Conservation (phyloP, 176 grass and related monocot species). For the Aegilops bicornis region DNA sequence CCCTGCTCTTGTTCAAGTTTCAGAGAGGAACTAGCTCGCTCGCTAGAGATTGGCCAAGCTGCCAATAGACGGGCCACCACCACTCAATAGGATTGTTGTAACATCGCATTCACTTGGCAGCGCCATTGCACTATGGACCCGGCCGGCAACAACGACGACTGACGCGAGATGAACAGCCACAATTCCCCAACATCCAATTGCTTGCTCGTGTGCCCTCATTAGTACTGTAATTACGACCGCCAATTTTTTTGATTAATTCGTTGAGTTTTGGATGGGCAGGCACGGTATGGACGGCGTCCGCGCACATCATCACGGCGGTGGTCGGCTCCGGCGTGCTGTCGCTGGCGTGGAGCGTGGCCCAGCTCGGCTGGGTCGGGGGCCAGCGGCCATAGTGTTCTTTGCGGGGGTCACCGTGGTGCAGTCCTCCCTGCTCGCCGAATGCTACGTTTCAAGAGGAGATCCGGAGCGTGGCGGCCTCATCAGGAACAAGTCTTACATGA, state of each 20-base stretch:
- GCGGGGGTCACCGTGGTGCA: constrained; percentile 59
- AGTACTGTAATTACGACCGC: too few relatives aligned
- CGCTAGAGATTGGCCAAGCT: not conserved
- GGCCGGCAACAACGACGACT: not conserved
- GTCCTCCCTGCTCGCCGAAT: constrained; percentile 57
- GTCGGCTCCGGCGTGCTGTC: constrained; percentile 82
- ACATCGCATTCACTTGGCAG: not conserved
- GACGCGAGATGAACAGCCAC: not conserved
- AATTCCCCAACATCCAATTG: not conserved
- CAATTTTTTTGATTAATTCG: not conserved
- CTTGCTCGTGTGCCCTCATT: not conserved
- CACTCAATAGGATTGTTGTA: not conserved
- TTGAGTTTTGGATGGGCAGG: constrained; percentile 30
- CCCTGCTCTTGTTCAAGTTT: not conserved
- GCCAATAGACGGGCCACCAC: not conserved
- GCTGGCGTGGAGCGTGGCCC: constrained; percentile 81
- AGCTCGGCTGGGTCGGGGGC: constrained; percentile 71
- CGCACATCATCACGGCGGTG: constrained; percentile 83
- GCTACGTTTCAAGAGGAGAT: constrained; percentile 61
- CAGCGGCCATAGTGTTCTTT: constrained; percentile 56
- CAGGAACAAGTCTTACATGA: constrained; percentile 69
- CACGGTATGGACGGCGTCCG: constrained; percentile 72
- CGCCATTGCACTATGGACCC: not conserved
- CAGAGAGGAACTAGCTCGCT: not conserved
- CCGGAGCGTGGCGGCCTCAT: constrained; percentile 53